Percentiles rank a stretch among this genome's conserved stretches.
phyloP scores from a whole-genome alignment of 176 grass and related monocot genomes.

The Oryza glumipatula region DNA sequence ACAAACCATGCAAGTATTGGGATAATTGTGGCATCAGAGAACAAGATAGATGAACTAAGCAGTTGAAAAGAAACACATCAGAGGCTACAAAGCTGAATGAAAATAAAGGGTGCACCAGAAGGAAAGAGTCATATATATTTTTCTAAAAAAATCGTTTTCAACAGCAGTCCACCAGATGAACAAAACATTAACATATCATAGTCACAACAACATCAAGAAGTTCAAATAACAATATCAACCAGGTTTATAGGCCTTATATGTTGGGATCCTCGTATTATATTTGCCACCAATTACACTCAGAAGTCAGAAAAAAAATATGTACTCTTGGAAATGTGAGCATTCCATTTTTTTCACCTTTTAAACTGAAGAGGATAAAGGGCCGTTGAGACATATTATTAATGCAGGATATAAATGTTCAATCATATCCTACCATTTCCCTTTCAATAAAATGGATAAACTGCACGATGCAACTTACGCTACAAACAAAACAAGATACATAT shows the following conservation, averaged over 20 bases:
- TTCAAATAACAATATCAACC: background rate
- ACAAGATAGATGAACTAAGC: background rate
- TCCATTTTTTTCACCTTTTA: background rate
- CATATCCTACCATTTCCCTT: background rate
- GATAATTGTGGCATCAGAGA: too few relatives aligned
- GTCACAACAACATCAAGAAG: background rate
- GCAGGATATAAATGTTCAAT: background rate
- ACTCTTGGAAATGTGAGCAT: background rate
- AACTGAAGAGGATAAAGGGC: background rate
- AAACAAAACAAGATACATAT: conserved; percentile 1
- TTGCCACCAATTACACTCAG: background rate
- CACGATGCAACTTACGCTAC: background rate
- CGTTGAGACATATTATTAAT: background rate
- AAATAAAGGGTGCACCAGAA: background rate
- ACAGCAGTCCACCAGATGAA: background rate
- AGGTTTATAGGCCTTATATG: background rate
- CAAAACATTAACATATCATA: background rate
- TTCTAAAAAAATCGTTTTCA: background rate
- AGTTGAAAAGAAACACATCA: background rate
- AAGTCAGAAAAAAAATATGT: background rate
- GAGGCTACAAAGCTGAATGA: background rate
- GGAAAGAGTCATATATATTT: background rate
- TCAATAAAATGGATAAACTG: background rate
- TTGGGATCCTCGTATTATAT: background rate
- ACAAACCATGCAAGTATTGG: too few relatives aligned